Evolutionary conservation across 768 basidiomycete species (phyloP), one percentile per base, ranked within the genome.

Genomic region (Pilatotrama ljubarskyi): DNA sequence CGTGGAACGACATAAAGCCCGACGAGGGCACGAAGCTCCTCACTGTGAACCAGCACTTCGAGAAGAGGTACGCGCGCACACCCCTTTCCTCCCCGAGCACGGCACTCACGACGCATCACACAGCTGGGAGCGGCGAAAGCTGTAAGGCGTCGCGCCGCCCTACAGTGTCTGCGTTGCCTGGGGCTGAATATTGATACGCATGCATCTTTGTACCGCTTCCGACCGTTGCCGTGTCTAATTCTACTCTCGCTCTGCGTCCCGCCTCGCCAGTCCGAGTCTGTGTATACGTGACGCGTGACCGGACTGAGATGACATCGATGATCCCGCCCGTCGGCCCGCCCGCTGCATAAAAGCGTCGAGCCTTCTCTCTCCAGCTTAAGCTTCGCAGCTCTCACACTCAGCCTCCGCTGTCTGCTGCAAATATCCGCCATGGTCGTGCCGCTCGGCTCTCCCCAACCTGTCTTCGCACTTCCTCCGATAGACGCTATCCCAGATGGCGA

Each of bases 1-100:
- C 93, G n/a, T 95, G 91, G 90, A 91, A 91, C 75, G 80, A 83
- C 57, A 82, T 94, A 70, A 80, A 90, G 71, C 85, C 81, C 38
- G 80, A 87, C 68, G 85, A 94, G 74, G 83, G 83, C 64, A 90
- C 82, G 53, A 93, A 93, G 76, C 43, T 93, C 60, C 67, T 85
- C 70, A 72, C 80, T 43, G 82, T 90, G 38, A 85, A 87, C 76
- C 85, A 88, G 70, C 87, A 84, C 66, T 91, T 93, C 66, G 81
- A 87, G 8, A 88, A 85, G 78, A 84, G 80, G 91, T 88, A 47
- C 55, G 84, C 29, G 58, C 50, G 1, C 47, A 9, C 41, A 10
- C 38, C 40, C 43, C n/a, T 54, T 26, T 65, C 61, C 15, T 58
- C 53, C 60, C 57, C 35, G 51, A 51, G 26, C 50, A 38, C 15